A percentile compares a stretch with the other conserved stretches of the same genome.
Conservation (phyloP, 2,329 filamentous ascomycete species). For the Dactylellina parvicollis region DNA sequence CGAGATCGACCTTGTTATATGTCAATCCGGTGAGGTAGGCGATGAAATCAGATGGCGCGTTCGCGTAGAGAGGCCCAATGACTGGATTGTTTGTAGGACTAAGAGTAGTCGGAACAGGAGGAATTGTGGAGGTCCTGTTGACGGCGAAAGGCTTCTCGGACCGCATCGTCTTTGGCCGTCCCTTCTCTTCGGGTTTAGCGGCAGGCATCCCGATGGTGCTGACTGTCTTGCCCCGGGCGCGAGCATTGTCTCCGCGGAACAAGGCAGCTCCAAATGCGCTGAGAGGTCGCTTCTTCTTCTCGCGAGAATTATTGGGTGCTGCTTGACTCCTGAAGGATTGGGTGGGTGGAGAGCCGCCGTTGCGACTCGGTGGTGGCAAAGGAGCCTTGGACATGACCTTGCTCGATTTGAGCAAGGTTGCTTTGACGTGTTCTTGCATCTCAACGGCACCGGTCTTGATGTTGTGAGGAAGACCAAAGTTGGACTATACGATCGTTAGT, state of each 20-base stretch:
- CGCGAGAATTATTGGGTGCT: slow-evolving; percentile 8
- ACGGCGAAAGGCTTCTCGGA: slow-evolving; percentile 27
- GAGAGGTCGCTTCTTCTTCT: slow-evolving; percentile 45
- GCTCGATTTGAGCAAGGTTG: slow-evolving; percentile 42
- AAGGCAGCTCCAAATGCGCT: slow-evolving; percentile 41
- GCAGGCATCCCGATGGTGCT: slow-evolving; percentile 29
- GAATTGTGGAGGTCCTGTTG: background rate
- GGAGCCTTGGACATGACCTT: slow-evolving; percentile 42
- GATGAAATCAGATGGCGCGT: slow-evolving; percentile 31
- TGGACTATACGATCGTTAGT: slow-evolving; percentile 15
- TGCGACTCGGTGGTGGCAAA: slow-evolving; percentile 33
- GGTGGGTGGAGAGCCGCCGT: slow-evolving; percentile 21
- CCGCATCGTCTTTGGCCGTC: slow-evolving; percentile 34
- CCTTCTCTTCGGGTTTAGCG: slow-evolving; percentile 18
- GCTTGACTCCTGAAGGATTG: background rate
- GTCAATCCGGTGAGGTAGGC: slow-evolving; percentile 25
- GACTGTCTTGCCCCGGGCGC: slow-evolving; percentile 38
- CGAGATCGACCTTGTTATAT: slow-evolving; percentile 77
- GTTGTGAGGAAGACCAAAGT: slow-evolving; percentile 40
- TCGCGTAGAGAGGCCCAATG: slow-evolving; percentile 37
- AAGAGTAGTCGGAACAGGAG: background rate
- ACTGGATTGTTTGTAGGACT: slow-evolving; percentile 11
- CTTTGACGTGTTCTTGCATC: slow-evolving; percentile 41
- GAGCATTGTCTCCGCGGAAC: slow-evolving; percentile 36
- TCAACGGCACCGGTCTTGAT: slow-evolving; percentile 43